Evolutionary conservation across 768 basidiomycete genomes (phyloP).

Genomic region (Suillus plorans): DNA sequence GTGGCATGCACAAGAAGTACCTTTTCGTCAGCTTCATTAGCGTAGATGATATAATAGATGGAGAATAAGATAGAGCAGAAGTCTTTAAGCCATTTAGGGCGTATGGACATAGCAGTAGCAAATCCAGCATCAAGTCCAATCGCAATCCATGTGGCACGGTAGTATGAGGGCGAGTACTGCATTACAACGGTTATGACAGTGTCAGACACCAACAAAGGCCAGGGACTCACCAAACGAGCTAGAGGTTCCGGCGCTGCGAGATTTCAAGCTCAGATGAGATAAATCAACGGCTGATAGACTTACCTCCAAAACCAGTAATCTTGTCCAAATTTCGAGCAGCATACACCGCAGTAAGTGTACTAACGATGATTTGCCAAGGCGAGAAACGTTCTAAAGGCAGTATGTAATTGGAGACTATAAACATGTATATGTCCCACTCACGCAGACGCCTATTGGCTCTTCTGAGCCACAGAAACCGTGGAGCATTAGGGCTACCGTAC

Average conservation of each 20-base stretch:
- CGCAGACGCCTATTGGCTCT: conserved; percentile 57
- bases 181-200: conserved; percentile 9
- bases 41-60: conserved; percentile 84
- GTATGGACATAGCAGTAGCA: conserved; percentile 91
- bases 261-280: conserved; percentile 5
- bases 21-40: conserved; percentile 95
- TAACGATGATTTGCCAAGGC: conserved; percentile 94
- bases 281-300: conserved; percentile 1
- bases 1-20: conserved; percentile 40
- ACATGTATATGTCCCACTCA: conserved; percentile 33
- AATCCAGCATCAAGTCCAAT: conserved; percentile 98
- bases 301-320: conserved; percentile 79
- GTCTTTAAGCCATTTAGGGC: conserved; percentile 89
- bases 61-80: conserved; percentile 84
- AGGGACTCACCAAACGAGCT: conserved; percentile 69
- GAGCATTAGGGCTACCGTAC: conserved; percentile 61
- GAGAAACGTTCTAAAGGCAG: conserved; percentile 67
- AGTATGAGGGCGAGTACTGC: conserved; percentile 90
- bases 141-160: conserved; percentile 92
- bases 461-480: conserved; percentile 65
- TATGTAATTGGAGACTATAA: neutral
- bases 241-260: conserved; percentile 86
- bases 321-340: conserved; percentile 82
- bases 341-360: conserved; percentile 83
- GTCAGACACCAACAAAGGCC: conserved; percentile 3